Base-by-base conservation (phyloP, 768 basidiomycete genomes). In the Tricholoma sp. region DNA sequence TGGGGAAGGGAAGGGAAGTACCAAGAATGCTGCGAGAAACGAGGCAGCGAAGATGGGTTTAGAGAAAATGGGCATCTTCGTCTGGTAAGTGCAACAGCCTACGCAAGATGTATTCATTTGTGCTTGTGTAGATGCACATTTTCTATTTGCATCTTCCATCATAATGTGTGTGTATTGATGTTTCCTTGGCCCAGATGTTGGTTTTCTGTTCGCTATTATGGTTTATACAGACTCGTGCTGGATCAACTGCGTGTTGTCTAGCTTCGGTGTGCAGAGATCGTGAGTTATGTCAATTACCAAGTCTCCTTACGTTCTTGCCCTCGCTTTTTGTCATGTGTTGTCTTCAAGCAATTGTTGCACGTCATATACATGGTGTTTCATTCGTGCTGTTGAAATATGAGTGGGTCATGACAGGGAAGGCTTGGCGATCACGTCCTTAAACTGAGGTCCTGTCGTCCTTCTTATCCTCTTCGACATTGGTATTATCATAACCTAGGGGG, bases 11-110 rank as follows among this genome's bases (percentile, higher is more conserved):
- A 76, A 72, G 54, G 90, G 88, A 9, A 81, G 79, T 60, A 91
- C 88, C 41, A 93, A 92, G 79, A 89, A 86, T 67, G 79, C 81
- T 1, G 90, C 90, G 1, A 78, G 85, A 65, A 90, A 91, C 64
- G 89, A 89, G 65, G 90, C 90, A 6, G 90, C 90, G 29, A 91
- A 89, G 68, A 74, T 83, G 61, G 89, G 88, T 3, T 74, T 91
- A 59, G 68, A 74, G 64, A 78, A 71, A 55, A 61, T 91, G 67
- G 86, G 83, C 2, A 75, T 88, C 48, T 58, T 72, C 39, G 81
- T 83, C 48, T 80, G 70, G 78, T 77, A 65, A 71, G 78, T 76
- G 10, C 18, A 24, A 24, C 24, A 24, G 24, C 24, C 24, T 24
- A 24, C 24, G 24, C 24, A 24, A 24, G 24, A 1, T 24, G 24